Evolutionary conservation across 176 grass and related monocot species (phyloP).

Genomic region (Poa annua): DNA sequence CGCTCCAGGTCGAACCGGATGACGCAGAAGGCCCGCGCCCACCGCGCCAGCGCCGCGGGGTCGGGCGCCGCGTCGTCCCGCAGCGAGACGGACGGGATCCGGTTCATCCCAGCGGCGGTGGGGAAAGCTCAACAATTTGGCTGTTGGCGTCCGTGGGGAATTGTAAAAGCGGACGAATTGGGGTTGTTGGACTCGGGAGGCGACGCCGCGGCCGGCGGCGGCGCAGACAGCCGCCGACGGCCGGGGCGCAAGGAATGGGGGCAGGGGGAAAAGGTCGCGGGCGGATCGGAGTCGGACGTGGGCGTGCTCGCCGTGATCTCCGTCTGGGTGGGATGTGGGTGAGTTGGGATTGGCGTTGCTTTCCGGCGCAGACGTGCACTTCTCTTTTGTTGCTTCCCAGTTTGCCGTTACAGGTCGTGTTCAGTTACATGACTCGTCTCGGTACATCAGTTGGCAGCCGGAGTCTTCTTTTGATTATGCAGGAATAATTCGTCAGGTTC

Average conservation of each 20-base stretch:
- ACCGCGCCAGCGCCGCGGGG: constrained; percentile 63
- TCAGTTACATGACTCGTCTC: neutral
- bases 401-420: neutral
- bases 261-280: constrained; percentile 12
- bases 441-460: neutral
- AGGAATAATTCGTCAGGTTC: no score
- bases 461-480: no score
- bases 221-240: constrained; percentile 30
- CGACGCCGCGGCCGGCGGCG: constrained; percentile 34
- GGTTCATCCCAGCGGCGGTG: constrained; percentile 53
- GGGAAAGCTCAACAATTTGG: neutral
- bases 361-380: constrained; percentile 12
- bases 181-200: constrained; percentile 14
- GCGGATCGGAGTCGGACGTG: constrained; percentile 55
- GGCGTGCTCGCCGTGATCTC: constrained; percentile 27
- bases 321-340: constrained; percentile 17
- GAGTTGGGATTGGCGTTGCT: constrained; percentile 16
- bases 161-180: neutral
- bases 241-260: neutral
- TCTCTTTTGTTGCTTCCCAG: constrained; percentile 5
- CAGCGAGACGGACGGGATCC: constrained; percentile 67
- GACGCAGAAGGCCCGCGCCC: constrained; percentile 81
- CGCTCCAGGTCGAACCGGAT: constrained; percentile 99
- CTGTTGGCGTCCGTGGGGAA: neutral
- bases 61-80: constrained; percentile 53